phyloP scores from a whole-genome alignment of 164 flowering plant genomes.

The Cinnamomum chago region DNA sequence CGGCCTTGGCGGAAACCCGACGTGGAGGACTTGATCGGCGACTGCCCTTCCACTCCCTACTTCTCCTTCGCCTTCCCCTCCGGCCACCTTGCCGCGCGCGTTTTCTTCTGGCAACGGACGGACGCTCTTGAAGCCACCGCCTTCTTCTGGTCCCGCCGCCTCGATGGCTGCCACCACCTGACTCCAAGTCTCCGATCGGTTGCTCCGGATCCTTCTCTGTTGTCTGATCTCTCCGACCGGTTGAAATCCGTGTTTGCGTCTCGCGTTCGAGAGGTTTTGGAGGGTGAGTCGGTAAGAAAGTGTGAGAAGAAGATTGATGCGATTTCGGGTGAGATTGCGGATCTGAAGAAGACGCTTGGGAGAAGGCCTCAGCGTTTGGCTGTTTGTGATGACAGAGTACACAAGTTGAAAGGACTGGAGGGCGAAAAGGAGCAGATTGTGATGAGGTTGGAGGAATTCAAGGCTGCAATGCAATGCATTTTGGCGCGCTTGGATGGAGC shows the following conservation, averaged over 20 bases:
- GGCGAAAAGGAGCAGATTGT: constrained; percentile 37
- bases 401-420: constrained; percentile 28
- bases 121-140: constrained; percentile 40
- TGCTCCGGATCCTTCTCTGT: constrained; percentile 34
- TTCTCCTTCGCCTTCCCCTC: not conserved
- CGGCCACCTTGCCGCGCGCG: constrained; percentile 21
- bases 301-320: constrained; percentile 32
- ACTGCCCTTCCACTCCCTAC: constrained; percentile 21
- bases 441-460: constrained; percentile 56
- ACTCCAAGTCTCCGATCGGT: constrained; percentile 26
- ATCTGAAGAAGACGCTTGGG: constrained; percentile 8
- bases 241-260: constrained; percentile 37
- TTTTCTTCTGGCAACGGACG: constrained; percentile 47
- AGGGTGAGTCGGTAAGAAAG: constrained; percentile 30
- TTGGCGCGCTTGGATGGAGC: constrained; percentile 31
- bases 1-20: not conserved
- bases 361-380: not conserved
- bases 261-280: constrained; percentile 19
- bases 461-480: constrained; percentile 47
- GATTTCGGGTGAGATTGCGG: constrained; percentile 26
- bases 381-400: constrained; percentile 5
- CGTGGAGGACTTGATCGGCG: constrained; percentile 14
- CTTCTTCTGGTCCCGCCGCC: constrained; percentile 51
- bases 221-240: constrained; percentile 40
- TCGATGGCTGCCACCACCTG: constrained; percentile 32